Evolutionary conservation across 805 yeast species (phyloP).

Genomic region (Torulaspora delbrueckii): DNA sequence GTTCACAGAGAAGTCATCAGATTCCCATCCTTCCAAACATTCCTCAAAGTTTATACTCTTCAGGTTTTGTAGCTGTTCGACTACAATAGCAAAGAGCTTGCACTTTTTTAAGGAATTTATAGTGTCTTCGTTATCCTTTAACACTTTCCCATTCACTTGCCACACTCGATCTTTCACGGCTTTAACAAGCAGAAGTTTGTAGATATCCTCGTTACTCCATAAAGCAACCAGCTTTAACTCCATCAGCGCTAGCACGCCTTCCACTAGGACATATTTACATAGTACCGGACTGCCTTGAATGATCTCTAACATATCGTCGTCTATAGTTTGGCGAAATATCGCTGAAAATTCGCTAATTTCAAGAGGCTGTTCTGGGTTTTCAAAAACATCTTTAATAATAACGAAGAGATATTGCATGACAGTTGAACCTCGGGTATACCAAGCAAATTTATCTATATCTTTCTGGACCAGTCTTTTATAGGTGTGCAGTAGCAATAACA

Average conservation of each 20-base stretch:
- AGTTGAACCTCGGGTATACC: constrained; percentile 33
- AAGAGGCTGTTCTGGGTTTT: constrained; percentile 18
- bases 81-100: constrained; percentile 17
- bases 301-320: constrained; percentile 20
- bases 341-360: constrained; percentile 3
- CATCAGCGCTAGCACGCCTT: constrained; percentile 22
- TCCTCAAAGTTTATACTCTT: constrained; percentile 19
- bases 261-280: constrained; percentile 24
- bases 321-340: constrained; percentile 11
- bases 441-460: constrained; percentile 16
- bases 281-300: constrained; percentile 12
- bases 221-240: constrained; percentile 25
- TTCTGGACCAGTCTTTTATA: constrained; percentile 24
- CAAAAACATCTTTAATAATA: constrained; percentile 24
- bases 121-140: constrained; percentile 1
- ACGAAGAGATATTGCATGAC: constrained; percentile 32
- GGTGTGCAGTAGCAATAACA: constrained; percentile 23
- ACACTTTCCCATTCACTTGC: constrained; percentile 9
- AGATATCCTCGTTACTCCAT: constrained; percentile 27
- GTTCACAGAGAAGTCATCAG: constrained; percentile 13
- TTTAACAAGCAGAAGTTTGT: constrained; percentile 24
- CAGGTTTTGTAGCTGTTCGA: constrained; percentile 11
- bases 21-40: constrained; percentile 18
- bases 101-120: constrained; percentile 7
- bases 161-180: constrained; percentile 27